These are phyloP conservation scores for Lepidium campestre DNA, from an alignment of 441 rosid genomes.

Conservation along the genomic window DNA sequence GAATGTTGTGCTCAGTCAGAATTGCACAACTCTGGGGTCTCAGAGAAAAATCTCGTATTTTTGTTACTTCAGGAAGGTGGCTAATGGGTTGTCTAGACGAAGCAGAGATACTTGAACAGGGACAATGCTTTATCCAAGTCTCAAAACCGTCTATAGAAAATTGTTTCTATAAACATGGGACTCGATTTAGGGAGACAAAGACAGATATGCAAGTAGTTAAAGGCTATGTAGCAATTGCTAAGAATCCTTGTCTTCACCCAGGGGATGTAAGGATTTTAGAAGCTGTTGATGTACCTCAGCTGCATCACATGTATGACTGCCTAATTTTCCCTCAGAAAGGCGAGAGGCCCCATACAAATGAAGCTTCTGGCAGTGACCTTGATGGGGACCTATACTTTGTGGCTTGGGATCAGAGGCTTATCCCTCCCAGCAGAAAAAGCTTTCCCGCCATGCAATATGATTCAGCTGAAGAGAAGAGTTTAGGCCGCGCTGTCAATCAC, in stretches of 20 bases:
- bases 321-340: constrained; percentile 90
- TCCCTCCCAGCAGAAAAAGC: constrained; percentile 77
- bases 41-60: constrained; percentile 82
- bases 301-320: constrained; percentile 76
- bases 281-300: constrained; percentile 76
- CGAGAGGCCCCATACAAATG: constrained; percentile 83
- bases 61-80: constrained; percentile 84
- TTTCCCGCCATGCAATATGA: constrained; percentile 67
- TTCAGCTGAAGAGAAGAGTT: constrained; percentile 34
- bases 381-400: constrained; percentile 92
- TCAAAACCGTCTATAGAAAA: constrained; percentile 63
- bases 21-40: constrained; percentile 91
- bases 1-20: constrained; percentile 84
- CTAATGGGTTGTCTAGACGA: constrained; percentile 94
- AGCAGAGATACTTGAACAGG: constrained; percentile 68
- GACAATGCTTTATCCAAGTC: constrained; percentile 91
- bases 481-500: constrained; percentile 44
- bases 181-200: constrained; percentile 50
- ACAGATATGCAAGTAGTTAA: constrained; percentile 53
- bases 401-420: constrained; percentile 83
- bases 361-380: constrained; percentile 98
- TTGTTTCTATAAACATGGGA: constrained; percentile 77
- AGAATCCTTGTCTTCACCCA: constrained; percentile 97
- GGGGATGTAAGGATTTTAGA: constrained; percentile 87
- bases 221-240: constrained; percentile 74